Percentiles rank a stretch among this genome's conserved stretches.
Conservation (phyloP, 2,329 filamentous ascomycete genomes). For the Chaetomiaceae sp. region DNA sequence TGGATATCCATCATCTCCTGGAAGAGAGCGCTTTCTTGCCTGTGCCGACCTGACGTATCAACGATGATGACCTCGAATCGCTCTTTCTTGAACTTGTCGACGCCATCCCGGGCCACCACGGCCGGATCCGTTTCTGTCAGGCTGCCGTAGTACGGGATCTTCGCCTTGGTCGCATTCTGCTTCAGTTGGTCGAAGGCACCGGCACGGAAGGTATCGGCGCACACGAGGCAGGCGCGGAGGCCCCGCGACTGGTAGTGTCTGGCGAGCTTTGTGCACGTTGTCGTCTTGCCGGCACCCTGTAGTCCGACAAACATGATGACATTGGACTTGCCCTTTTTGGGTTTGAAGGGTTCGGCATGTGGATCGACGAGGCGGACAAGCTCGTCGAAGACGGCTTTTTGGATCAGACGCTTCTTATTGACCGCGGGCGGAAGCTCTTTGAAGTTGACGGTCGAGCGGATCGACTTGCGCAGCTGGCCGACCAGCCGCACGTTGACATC, state of each 20-base stretch:
- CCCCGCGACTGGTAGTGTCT: constrained; percentile 91
- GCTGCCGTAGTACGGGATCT: constrained; percentile 97
- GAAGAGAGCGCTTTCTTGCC: constrained; percentile 92
- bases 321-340: constrained; percentile 92
- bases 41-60: constrained; percentile 90
- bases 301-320: constrained; percentile 99
- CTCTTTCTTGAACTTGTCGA: constrained; percentile 99
- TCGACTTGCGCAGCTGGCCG: constrained; percentile 84
- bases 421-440: constrained; percentile 84
- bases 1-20: constrained; percentile 98
- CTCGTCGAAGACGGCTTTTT: constrained; percentile 96
- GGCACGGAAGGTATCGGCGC: constrained; percentile 96
- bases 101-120: constrained; percentile 87
- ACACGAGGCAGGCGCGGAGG: constrained; percentile 90
- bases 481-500: constrained; percentile 97
- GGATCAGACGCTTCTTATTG: constrained; percentile 97
- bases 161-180: constrained; percentile 97
- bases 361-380: constrained; percentile 93
- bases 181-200: constrained; percentile 98
- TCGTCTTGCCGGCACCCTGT: constrained; percentile 96
- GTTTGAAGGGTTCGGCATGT: constrained; percentile 91
- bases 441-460: constrained; percentile 88
- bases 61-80: constrained; percentile 98
- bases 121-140: constrained; percentile 95
- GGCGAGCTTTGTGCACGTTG: constrained; percentile 94